Evolutionary conservation across 2,329 filamentous ascomycete species (phyloP), one percentile per base, ranked within the genome.

Genomic region (Arthrobotrys conoides): DNA sequence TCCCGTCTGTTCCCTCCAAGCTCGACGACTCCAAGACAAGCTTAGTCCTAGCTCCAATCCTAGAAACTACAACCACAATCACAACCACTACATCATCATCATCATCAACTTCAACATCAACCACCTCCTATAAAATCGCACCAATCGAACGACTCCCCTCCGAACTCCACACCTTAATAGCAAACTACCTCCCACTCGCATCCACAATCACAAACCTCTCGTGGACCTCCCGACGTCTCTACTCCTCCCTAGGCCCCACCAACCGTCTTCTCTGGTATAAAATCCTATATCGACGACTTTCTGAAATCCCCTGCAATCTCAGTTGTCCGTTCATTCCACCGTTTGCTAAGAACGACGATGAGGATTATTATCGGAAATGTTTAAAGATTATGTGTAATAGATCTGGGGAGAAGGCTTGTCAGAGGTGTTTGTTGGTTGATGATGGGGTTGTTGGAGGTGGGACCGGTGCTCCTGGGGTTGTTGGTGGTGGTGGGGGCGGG

Each of bases 131-230:
- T 12, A 16, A 5, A 20, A 30, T 24, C 5, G 33, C 75, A 9
- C 63, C 68, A 14, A 61, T 78, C 5, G 68, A 71, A 14, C 68
- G 55, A 10, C 75, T 78, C 24, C 75, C 75, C 12, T 55, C 75
- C 18, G 75, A 78, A 57, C 64, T 78, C 12, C 75, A 78, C 55
- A 68, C 68, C 18, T 18, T 72, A 5, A 78, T 78, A 16, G 75
- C 75, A 12, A 49, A 12, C 18, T 65, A 63, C 44, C 30, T 71
- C 3, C 5, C 61, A 30, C 24, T 64, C 5, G 63, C 68, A 0
- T 72, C 75, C 10, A 5, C 64, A 18, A 65, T 59, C 18, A 24
- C 72, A 8, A 44, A 68, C 36, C 64, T 78, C 14, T 38, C 75
- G 0, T 71, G 75, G 63, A 78, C 75, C 18, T 78, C 68, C 16